Base-by-base conservation (phyloP, 306 rosid species). In the Malus asiatica region DNA sequence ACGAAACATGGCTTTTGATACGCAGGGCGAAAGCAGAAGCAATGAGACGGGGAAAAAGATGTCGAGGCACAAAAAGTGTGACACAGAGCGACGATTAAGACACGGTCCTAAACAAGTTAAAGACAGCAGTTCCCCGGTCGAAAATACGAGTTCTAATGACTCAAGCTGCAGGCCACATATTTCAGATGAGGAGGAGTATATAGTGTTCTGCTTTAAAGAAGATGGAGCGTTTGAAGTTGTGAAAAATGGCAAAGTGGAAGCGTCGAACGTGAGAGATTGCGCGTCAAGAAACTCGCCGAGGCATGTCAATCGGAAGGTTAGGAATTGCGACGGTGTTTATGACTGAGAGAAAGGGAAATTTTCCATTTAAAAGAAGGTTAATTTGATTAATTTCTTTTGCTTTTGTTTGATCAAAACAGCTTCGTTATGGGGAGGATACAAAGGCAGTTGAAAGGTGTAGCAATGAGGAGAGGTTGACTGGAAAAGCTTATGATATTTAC, bases 161-260 rank as follows among this genome's bases (percentile, higher is more conserved):
- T 84, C 91, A 22, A 83, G 72, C 51, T 76, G 83, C 69, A 58
- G 38, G 82, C 82, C 87, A 63, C 83, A 78, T 25, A 86, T 79
- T 14, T 10, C 33, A 8, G 90, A 86, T 60, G 90, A 89, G 38
- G 80, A 79, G 14, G 90, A 88, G 66, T 93, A 80, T 42, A 93
- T 91, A 6, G 90, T 84, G 25, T 88, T 91, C 76, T 82, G 87
- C 77, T 88, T 91, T 52, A 73, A 78, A 78, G 90, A 88, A 22
- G 86, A 91, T 75, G 91, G 84, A 33, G 67, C 81, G 33, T 79
- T 92, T 29, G 92, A 88, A 51, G 85, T 85, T 22, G 78, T 87
- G 68, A 85, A 78, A 72, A 82, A 83, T 58, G 76, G 68, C 45
- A 78, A 79, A 53, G 7, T 79, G 22, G 78, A 76, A n/a, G 58